phyloP scores from a whole-genome alignment of 805 yeast species.

The Kazachstania africana region DNA sequence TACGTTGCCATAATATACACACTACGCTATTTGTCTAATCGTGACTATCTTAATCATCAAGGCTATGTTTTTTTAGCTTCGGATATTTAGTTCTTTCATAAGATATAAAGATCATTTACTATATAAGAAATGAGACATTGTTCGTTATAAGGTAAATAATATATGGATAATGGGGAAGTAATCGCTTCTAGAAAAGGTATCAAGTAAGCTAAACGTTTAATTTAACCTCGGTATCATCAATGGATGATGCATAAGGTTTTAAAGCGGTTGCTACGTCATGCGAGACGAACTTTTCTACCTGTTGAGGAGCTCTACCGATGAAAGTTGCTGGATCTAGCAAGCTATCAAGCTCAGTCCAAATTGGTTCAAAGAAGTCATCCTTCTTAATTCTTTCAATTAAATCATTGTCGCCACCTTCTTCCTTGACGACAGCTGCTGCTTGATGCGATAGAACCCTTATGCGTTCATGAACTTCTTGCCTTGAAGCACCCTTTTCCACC shows the following conservation, averaged over 20 bases:
- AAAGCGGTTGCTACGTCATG: conserved; percentile 79
- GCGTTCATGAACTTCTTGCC: conserved; percentile 97
- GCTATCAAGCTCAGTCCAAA: conserved; percentile 69
- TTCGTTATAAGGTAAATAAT: too few species aligned
- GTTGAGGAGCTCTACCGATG: conserved; percentile 97
- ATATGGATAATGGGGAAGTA: background rate
- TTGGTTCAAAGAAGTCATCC: conserved; percentile 76
- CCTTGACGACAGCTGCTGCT: conserved; percentile 95
- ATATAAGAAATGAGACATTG: too few species aligned
- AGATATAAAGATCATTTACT: too few species aligned
- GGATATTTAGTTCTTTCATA: too few species aligned
- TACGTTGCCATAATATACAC: conserved; percentile 5
- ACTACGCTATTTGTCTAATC: too few species aligned
- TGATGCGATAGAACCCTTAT: conserved; percentile 94
- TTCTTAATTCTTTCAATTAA: conserved; percentile 76
- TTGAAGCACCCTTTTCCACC: conserved; percentile 95
- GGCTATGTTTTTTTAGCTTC: too few species aligned
- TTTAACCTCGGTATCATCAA: conserved; percentile 60
- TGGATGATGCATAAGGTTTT: conserved; percentile 44
- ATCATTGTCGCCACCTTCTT: conserved; percentile 97
- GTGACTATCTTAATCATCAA: too few species aligned
- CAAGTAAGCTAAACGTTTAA: conserved; percentile 49
- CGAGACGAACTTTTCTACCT: conserved; percentile 84
- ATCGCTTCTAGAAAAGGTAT: background rate
- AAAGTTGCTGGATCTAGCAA: conserved; percentile 88